Conservation (phyloP, 2,329 filamentous ascomycete species). For the Venturia oleaginea region DNA sequence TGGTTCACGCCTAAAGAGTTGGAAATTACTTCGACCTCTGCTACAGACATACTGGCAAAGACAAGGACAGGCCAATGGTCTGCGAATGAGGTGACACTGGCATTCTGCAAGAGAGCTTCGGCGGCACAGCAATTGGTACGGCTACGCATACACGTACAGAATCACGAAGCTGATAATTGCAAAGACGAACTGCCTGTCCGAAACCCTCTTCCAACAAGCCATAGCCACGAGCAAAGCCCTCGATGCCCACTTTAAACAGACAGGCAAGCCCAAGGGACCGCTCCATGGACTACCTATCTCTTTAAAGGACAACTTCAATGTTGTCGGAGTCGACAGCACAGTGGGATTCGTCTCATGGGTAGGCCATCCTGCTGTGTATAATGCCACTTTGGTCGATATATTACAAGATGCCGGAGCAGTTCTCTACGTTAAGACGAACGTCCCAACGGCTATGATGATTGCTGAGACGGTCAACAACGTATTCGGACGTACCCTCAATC, state of each 20-base stretch:
- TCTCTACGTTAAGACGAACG: constrained; percentile 61
- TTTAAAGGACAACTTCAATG: constrained; percentile 63
- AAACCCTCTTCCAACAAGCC: constrained; percentile 47
- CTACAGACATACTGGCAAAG: constrained; percentile 32
- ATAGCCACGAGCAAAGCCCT: constrained; percentile 42
- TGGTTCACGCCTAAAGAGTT: constrained; percentile 49
- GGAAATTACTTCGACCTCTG: constrained; percentile 38
- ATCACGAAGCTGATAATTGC: not conserved
- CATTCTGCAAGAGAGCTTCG: constrained; percentile 47
- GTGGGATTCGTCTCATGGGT: constrained; percentile 57
- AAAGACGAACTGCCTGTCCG: constrained; percentile 52
- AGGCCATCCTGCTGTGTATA: constrained; percentile 46
- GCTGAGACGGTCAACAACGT: constrained; percentile 58
- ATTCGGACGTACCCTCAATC: constrained; percentile 55
- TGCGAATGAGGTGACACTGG: constrained; percentile 42
- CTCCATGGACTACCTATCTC: constrained; percentile 59
- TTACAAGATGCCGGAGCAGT: constrained; percentile 54
- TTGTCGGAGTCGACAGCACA: constrained; percentile 50
- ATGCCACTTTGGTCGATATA: constrained; percentile 50
- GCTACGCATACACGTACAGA: not conserved
- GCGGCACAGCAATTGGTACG: constrained; percentile 46
- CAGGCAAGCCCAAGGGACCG: constrained; percentile 46
- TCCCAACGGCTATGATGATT: constrained; percentile 63
- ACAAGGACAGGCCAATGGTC: constrained; percentile 38
- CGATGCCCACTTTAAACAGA: constrained; percentile 41